Percentiles rank a stretch among this genome's conserved stretches.
These are phyloP conservation scores for Fusarium nanum DNA, from an alignment of 2,329 filamentous ascomycete genomes.

Conservation along the genomic window DNA sequence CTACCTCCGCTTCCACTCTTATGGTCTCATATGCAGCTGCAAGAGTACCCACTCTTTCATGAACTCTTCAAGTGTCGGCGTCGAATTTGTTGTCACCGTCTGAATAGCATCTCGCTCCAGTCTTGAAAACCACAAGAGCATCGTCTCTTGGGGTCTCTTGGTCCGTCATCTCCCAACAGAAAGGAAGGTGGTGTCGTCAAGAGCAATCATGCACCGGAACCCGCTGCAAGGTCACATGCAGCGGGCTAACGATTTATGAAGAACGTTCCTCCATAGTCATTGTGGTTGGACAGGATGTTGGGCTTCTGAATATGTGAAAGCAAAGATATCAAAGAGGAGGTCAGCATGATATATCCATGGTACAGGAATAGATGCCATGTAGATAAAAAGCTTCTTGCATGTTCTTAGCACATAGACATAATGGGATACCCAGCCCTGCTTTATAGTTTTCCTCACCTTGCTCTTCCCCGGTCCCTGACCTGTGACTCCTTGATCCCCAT, in stretches of 20 bases:
- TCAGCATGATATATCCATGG: conserved; percentile 23
- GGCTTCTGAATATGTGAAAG: conserved; percentile 39
- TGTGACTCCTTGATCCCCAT: conserved; percentile 28
- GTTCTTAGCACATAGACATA: conserved; percentile 44
- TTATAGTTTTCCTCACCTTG: conserved; percentile 43
- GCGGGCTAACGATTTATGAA: conserved; percentile 38
- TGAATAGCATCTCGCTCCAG: conserved; percentile 27
- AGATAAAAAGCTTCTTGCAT: conserved; percentile 43
- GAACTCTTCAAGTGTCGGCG: conserved; percentile 20
- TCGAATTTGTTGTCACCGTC: conserved; percentile 27
- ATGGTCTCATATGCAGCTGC: conserved; percentile 24
- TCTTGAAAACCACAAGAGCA: conserved; percentile 13
- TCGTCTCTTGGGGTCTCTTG: conserved; percentile 14
- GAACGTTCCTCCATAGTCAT: conserved; percentile 35
- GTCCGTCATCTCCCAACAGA: conserved; percentile 6
- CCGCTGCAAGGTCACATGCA: conserved; percentile 31
- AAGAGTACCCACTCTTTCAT: conserved; percentile 31
- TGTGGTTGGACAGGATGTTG: conserved; percentile 31
- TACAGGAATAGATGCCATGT: conserved; percentile 39
- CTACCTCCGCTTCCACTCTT: conserved; percentile 23
- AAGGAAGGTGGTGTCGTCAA: conserved; percentile 29
- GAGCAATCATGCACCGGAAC: conserved; percentile 33
- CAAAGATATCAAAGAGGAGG: conserved; percentile 32
- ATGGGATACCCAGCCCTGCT: conserved; percentile 44
- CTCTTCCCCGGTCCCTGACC: conserved; percentile 7